These are phyloP conservation scores for Populus tomentosa DNA, from an alignment of 441 rosid species.

Conservation along the genomic window DNA sequence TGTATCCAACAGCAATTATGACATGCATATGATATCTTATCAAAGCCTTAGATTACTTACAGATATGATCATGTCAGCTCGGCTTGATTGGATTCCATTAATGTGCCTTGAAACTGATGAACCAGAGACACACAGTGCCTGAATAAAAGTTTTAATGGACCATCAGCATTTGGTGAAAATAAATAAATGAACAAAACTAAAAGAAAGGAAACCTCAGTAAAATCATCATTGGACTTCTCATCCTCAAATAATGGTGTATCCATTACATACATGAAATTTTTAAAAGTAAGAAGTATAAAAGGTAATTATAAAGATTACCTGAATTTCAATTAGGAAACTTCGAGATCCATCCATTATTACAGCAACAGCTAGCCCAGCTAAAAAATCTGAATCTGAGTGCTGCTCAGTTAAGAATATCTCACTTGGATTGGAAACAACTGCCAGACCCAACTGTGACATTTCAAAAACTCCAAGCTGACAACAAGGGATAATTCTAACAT, in stretches of 20 bases:
- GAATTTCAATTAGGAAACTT: slow-evolving; percentile 86
- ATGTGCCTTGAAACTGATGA: slow-evolving; percentile 62
- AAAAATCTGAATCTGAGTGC: slow-evolving; percentile 64
- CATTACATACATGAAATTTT: not conserved
- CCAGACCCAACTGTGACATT: slow-evolving; percentile 79
- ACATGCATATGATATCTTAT: slow-evolving; percentile 1
- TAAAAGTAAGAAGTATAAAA: not conserved
- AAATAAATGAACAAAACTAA: not conserved
- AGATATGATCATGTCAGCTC: slow-evolving; percentile 92
- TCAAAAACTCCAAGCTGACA: slow-evolving; percentile 92
- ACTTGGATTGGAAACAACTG: slow-evolving; percentile 76
- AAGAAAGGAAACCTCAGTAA: not conserved
- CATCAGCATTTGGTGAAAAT: slow-evolving; percentile 5
- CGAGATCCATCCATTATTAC: slow-evolving; percentile 90
- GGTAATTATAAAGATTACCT: slow-evolving; percentile 36
- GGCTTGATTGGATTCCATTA: slow-evolving; percentile 71
- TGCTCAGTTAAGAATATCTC: slow-evolving; percentile 79
- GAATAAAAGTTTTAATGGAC: slow-evolving; percentile 14
- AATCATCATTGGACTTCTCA: not conserved
- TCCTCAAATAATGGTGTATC: not conserved
- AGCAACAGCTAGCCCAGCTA: slow-evolving; percentile 90
- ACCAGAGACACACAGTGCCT: slow-evolving; percentile 79
- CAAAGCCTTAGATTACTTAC: slow-evolving; percentile 37
- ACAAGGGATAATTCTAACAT: slow-evolving; percentile 13
- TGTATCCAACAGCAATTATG: not conserved